These are phyloP conservation scores for Mortierella sp. DNA, from an alignment of 371 early-diverging fungal species.

Conservation along the genomic window DNA sequence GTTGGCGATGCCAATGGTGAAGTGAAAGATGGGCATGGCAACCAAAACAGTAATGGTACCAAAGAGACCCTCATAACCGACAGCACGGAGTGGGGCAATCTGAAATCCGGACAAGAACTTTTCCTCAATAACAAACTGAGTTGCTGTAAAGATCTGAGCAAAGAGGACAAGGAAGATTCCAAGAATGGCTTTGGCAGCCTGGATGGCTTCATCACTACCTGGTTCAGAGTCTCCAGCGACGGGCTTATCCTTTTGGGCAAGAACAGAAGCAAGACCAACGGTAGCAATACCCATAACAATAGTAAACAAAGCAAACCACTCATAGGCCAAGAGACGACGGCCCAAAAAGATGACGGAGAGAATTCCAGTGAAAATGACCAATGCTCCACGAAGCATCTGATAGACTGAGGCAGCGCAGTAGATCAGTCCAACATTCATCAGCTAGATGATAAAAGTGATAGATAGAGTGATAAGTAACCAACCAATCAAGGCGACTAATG, in stretches of 20 bases:
- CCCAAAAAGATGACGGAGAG: slow-evolving; percentile 89
- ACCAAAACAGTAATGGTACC: slow-evolving; percentile 81
- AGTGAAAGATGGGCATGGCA: slow-evolving; percentile 84
- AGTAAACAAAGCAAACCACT: slow-evolving; percentile 84
- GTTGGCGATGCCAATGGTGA: slow-evolving; percentile 70
- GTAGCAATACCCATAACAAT: slow-evolving; percentile 88
- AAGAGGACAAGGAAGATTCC: slow-evolving; percentile 88
- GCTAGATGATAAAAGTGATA: slow-evolving; percentile 36
- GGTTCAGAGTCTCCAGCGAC: slow-evolving; percentile 16
- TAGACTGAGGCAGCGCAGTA: slow-evolving; percentile 94
- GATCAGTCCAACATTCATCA: slow-evolving; percentile 96
- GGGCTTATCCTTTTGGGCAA: slow-evolving; percentile 41
- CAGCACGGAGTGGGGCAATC: slow-evolving; percentile 88
- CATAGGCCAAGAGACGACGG: slow-evolving; percentile 78
- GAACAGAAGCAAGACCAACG: slow-evolving; percentile 86
- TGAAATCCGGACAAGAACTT: slow-evolving; percentile 86
- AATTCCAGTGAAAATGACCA: slow-evolving; percentile 93
- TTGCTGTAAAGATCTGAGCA: slow-evolving; percentile 93
- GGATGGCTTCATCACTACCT: slow-evolving; percentile 28
- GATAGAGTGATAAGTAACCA: background rate
- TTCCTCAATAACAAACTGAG: slow-evolving; percentile 96
- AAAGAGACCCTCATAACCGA: slow-evolving; percentile 94
- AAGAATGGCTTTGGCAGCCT: slow-evolving; percentile 60
- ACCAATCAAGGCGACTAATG: too few species aligned
- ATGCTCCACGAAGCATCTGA: slow-evolving; percentile 97